Conservation (phyloP, 768 basidiomycete genomes). For the Coprinellus aureogranulatus region DNA sequence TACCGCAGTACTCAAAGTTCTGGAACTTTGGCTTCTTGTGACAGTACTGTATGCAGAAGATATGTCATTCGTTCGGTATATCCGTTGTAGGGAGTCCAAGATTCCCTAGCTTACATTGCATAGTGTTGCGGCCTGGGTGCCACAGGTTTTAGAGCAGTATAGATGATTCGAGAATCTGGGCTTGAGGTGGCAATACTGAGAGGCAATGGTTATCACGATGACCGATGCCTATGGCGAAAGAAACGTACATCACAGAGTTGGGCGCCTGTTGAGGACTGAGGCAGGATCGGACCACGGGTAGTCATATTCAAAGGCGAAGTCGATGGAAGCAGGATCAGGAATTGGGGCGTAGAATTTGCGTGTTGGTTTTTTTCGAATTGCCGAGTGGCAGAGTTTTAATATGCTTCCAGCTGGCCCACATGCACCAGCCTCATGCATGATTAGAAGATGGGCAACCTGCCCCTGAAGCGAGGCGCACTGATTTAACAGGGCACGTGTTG, state of each 20-base stretch:
- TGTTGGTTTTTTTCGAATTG: too few relatives aligned
- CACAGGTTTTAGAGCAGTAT: slow-evolving; percentile 58
- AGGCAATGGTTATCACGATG: slow-evolving; percentile 4
- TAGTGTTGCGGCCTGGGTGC: slow-evolving; percentile 40
- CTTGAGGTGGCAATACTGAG: slow-evolving; percentile 50
- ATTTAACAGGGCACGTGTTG: too few relatives aligned
- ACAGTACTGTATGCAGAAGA: slow-evolving; percentile 39
- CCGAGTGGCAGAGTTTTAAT: too few relatives aligned
- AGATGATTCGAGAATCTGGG: slow-evolving; percentile 44
- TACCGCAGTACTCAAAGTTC: slow-evolving; percentile 61
- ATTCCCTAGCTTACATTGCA: slow-evolving; percentile 38
- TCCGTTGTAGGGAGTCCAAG: neutral
- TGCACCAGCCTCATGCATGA: slow-evolving; percentile 8
- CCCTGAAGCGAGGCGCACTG: too few relatives aligned
- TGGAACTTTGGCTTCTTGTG: slow-evolving; percentile 59
- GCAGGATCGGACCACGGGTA: slow-evolving; percentile 15
- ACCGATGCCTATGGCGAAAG: slow-evolving; percentile 7
- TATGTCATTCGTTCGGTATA: neutral
- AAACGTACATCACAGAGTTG: slow-evolving; percentile 41
- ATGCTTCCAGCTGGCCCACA: too few relatives aligned
- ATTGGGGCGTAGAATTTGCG: too few relatives aligned
- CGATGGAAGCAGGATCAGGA: too few relatives aligned
- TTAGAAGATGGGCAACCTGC: too few relatives aligned
- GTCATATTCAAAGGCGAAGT: slow-evolving; percentile 24
- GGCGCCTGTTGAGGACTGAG: slow-evolving; percentile 20